Evolutionary conservation across 2,329 filamentous ascomycete species (phyloP).

Genomic region (Epichloe hybrida): DNA sequence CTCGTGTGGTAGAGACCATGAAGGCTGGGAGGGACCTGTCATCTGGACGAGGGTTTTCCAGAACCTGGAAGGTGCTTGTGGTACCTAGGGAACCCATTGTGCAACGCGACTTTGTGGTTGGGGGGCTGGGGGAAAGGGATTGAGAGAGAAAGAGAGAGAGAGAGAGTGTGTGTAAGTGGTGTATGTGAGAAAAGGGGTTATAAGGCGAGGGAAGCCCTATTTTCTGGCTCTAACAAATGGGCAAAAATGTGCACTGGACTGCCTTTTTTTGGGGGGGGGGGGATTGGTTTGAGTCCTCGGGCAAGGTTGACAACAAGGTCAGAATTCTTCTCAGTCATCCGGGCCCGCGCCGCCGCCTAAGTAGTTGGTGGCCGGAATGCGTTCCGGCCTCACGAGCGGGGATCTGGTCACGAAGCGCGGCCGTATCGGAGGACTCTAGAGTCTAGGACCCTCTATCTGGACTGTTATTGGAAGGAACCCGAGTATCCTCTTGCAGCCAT

Average conservation of each 20-base stretch:
- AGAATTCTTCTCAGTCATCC: constrained; percentile 3
- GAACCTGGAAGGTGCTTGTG: constrained; percentile 39
- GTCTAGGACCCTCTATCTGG: constrained; percentile 7
- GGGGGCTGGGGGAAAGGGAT: background rate
- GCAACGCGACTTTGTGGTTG: constrained; percentile 3
- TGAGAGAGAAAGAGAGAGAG: background rate
- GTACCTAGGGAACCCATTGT: constrained; percentile 29
- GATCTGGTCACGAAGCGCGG: constrained; percentile 10
- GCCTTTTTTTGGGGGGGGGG: no score
- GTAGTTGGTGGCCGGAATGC: constrained; percentile 35
- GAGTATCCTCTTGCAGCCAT: background rate
- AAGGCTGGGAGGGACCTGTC: constrained; percentile 57
- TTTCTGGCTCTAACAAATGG: no score
- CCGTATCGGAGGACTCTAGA: constrained; percentile 8
- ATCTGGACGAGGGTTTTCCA: constrained; percentile 47
- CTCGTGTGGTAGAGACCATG: constrained; percentile 63
- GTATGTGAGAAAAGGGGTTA: no score
- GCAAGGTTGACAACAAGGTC: background rate
- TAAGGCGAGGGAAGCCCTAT: no score
- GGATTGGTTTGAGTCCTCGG: no score
- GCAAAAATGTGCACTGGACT: no score
- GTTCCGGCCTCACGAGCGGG: constrained; percentile 29
- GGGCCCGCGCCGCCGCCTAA: constrained; percentile 25
- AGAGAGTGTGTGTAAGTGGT: no score
- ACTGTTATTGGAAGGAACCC: constrained; percentile 8